Evolutionary conservation across 768 basidiomycete species (phyloP), one percentile per base, ranked within the genome.

Genomic region (Mycena pura): DNA sequence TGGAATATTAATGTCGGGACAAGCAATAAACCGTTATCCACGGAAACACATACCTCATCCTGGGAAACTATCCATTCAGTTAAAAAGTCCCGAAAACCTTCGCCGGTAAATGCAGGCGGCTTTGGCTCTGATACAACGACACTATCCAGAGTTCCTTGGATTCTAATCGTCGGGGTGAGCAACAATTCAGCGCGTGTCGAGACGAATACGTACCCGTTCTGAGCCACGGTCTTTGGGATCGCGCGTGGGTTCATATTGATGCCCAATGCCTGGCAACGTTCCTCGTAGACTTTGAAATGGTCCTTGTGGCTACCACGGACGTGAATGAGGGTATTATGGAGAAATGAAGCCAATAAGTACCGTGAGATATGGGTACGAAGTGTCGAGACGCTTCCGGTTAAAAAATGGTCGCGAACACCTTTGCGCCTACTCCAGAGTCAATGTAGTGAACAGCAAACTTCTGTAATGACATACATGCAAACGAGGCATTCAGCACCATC

Each of bases 361-460:
- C 36, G 49, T 31, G 49, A 19, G 38, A 50, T 50, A 17, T 50
- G 49, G 22, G 21, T 50, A 8, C 49, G 49, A 36, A 50, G 49
- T 10, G 49, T 34, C 5, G 49, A 50, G 21, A 50, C 49, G 21
- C 49, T 50, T 6, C 49, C 49, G 4, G 32, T 36, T 15, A 50
- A 25, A 17, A 36, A 50, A 22, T 21, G 25, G 5, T 21, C 9
- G 31, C 11, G 6, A 21, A 7, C 5, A 7, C 40, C 40, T 21
- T 41, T 41, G 40, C 21, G 40, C 21, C 40, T 41, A n/a, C n/a
- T n/a, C n/a, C n/a, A n/a, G n/a, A n/a, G n/a, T n/a, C n/a, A n/a
- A n/a, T n/a, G n/a, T n/a, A n/a, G n/a, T n/a, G n/a, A n/a, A n/a
- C n/a, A n/a, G n/a, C n/a, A n/a, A n/a, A n/a, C n/a, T n/a, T n/a